phyloP scores from a whole-genome alignment of 2,329 filamentous ascomycete genomes.

The Exutisphaerella laricina region DNA sequence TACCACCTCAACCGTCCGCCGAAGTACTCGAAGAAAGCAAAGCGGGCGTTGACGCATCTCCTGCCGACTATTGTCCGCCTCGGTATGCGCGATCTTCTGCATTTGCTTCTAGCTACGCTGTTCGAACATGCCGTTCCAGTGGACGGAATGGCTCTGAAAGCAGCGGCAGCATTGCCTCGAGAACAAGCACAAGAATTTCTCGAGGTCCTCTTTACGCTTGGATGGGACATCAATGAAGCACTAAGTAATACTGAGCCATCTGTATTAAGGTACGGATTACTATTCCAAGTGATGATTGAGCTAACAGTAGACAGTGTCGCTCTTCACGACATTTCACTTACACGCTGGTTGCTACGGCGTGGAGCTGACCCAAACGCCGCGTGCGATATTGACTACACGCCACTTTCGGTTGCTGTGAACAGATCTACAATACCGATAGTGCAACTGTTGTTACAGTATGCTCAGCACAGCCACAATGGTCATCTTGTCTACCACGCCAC shows the following conservation, averaged over 20 bases:
- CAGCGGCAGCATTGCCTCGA: slow-evolving; percentile 4
- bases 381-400: slow-evolving; percentile 8
- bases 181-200: slow-evolving; percentile 1
- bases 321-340: slow-evolving; percentile 8
- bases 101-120: slow-evolving; percentile 3
- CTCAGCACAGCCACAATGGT: slow-evolving; percentile 8
- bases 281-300: neutral
- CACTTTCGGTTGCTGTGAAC: slow-evolving; percentile 8
- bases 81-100: slow-evolving; percentile 1
- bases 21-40: slow-evolving; percentile 6
- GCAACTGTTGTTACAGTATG: slow-evolving; percentile 5
- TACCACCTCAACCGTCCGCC: slow-evolving; percentile 4
- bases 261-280: slow-evolving; percentile 4
- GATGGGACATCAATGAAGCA: slow-evolving; percentile 7
- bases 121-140: slow-evolving; percentile 2
- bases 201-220: slow-evolving; percentile 9
- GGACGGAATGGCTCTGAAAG: neutral
- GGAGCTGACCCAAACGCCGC: slow-evolving; percentile 10
- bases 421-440: neutral
- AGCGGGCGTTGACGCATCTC: slow-evolving; percentile 7
- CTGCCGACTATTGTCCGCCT: slow-evolving; percentile 5
- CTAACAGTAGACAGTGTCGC: slow-evolving; percentile 6
- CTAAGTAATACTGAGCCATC: slow-evolving; percentile 10
- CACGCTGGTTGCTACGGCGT: slow-evolving; percentile 3
- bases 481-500: slow-evolving; percentile 9